Conservation (phyloP, 768 basidiomycete species). For the Suillus ampliporus region DNA sequence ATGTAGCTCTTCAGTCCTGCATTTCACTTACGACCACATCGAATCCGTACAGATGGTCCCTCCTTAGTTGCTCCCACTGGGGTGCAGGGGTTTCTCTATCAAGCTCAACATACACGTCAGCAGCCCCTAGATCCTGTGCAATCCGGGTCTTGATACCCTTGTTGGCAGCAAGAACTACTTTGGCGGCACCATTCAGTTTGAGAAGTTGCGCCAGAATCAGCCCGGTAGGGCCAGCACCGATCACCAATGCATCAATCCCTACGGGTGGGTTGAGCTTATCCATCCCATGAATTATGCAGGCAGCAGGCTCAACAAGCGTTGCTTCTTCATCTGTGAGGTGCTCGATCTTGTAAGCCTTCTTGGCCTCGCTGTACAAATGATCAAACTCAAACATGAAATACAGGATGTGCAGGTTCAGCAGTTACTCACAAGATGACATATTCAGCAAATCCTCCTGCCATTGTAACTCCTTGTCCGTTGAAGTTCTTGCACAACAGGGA, state of each 20-base stretch:
- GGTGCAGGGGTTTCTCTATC: slow-evolving; percentile 40
- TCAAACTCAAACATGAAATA: too few species aligned
- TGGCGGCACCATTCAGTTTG: slow-evolving; percentile 31
- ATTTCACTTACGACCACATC: slow-evolving; percentile 41
- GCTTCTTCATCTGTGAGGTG: slow-evolving; percentile 49
- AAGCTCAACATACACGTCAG: slow-evolving; percentile 48
- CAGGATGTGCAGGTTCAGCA: background rate
- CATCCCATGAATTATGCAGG: slow-evolving; percentile 50
- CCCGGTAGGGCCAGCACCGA: slow-evolving; percentile 51
- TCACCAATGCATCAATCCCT: slow-evolving; percentile 46
- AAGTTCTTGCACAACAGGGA: slow-evolving; percentile 47
- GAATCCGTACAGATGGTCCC: slow-evolving; percentile 50
- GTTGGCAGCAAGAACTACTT: slow-evolving; percentile 39
- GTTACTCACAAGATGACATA: slow-evolving; percentile 45
- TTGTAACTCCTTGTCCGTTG: slow-evolving; percentile 40
- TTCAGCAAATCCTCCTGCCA: slow-evolving; percentile 49
- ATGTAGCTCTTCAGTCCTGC: background rate
- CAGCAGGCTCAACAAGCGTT: slow-evolving; percentile 47
- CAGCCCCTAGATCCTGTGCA: slow-evolving; percentile 45
- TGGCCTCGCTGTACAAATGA: slow-evolving; percentile 28
- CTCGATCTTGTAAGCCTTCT: slow-evolving; percentile 47
- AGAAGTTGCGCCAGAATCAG: slow-evolving; percentile 49
- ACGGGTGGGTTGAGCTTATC: slow-evolving; percentile 48
- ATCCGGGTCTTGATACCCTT: slow-evolving; percentile 49
- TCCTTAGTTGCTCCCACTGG: slow-evolving; percentile 47